Base-by-base conservation (phyloP, 2,329 filamentous ascomycete genomes). In the Beauveria brongniartii region DNA sequence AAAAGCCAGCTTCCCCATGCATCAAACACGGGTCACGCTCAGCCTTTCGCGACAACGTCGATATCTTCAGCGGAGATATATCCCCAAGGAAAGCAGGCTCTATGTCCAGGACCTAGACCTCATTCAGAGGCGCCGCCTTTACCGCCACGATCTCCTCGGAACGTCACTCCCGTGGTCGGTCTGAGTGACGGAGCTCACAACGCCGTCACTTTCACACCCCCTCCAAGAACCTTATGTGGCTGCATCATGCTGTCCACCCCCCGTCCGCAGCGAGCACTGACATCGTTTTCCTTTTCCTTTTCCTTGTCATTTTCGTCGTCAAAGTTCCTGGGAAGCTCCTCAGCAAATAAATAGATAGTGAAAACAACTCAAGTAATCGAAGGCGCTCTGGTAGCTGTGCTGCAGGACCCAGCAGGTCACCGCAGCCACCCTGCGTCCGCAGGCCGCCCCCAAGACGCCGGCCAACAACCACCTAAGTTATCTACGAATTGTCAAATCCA, bases 351-450 rank as follows among this genome's bases (percentile, higher is more conserved):
- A 59, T 73, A 72, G 69, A 55, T 74, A 14, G 70, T 69, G 55
- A 75, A 71, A 66, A 74, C 72, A 28, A 70, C 69, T 26, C 68
- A 72, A 51, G 69, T 68, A 14, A 63, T 75, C 24, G 73, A 74
- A 63, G 72, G 65, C 52, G 72, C 67, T 40, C 63, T 73, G 50
- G 72, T 69, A 24, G 66, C 70, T 3, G 69, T 72, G 46, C 56
- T 71, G 51, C 70, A 72, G 22, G 46, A 53, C 20, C 37, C 34
- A 2, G 46, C 46, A 2, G 59, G 34, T 18, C 59, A 61, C 24
- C 53, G 40, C 10, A 30, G 37, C 14, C 59, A 53, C 2, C 53
- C 59, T 30, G 26, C 59, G n/a, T 44, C 52, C n/a, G 34, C 24
- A 12, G 26, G 28, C 55, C 64, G 43, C 54, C 56, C 48, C 12